Conservation (phyloP, 768 basidiomycete species). For the Auriscalpium microsporum region DNA sequence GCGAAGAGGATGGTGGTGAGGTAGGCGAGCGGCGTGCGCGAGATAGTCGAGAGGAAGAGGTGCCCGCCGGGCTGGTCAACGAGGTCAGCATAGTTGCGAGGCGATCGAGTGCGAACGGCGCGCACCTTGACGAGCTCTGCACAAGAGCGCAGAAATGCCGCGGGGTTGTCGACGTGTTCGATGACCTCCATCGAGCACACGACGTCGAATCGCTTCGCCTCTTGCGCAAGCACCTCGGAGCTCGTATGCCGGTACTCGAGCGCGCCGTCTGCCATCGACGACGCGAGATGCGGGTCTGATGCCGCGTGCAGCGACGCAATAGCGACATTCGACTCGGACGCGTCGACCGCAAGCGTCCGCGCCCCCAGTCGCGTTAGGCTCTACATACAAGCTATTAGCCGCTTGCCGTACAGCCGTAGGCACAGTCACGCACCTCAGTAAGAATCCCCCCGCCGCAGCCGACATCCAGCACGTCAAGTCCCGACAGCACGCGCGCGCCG, state of each 20-base stretch:
- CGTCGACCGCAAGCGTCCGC: constrained; percentile 85
- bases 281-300: constrained; percentile 55
- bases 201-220: constrained; percentile 69
- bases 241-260: constrained; percentile 66
- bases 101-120: background rate
- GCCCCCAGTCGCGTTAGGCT: constrained; percentile 85
- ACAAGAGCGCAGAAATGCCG: constrained; percentile 72
- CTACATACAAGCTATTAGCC: constrained; percentile 29
- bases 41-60: constrained; percentile 90
- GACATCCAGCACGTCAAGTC: constrained; percentile 74
- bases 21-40: constrained; percentile 72
- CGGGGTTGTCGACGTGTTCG: constrained; percentile 94
- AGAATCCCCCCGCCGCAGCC: constrained; percentile 95
- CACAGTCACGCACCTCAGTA: constrained; percentile 59
- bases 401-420: background rate
- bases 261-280: constrained; percentile 12
- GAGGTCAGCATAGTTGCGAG: background rate
- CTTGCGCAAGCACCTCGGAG: constrained; percentile 65
- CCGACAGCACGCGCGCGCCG: constrained; percentile 38
- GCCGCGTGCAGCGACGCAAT: constrained; percentile 80
- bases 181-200: constrained; percentile 98
- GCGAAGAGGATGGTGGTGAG: constrained; percentile 68
- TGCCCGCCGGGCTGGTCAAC: constrained; percentile 80
- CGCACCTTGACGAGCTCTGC: constrained; percentile 81
- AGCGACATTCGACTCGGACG: constrained; percentile 76